Percentiles rank a stretch among this genome's conserved stretches.
Conservation (phyloP, 805 yeast genomes). For the Metschnikowia baotianmanensis region DNA sequence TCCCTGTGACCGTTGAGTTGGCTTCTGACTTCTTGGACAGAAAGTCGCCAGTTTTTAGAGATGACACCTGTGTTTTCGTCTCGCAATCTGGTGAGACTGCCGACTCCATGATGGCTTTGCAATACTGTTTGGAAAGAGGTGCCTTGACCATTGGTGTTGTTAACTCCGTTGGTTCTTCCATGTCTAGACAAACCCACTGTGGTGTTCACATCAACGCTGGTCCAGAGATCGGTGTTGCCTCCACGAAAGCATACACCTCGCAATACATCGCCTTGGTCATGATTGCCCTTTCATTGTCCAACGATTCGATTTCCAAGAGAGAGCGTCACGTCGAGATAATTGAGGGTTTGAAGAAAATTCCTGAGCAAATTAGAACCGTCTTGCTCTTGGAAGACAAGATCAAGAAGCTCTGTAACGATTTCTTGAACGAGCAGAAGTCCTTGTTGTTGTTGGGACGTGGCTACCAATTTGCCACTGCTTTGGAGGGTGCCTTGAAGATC, state of each 20-base stretch:
- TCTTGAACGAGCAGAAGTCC: conserved; percentile 79
- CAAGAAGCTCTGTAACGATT: conserved; percentile 67
- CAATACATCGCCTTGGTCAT: conserved; percentile 95
- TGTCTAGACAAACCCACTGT: conserved; percentile 96
- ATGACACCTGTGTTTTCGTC: conserved; percentile 95
- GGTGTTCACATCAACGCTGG: conserved; percentile 99
- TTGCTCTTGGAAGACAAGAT: conserved; percentile 71
- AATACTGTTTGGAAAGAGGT: conserved; percentile 94
- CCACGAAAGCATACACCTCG: conserved; percentile 98
- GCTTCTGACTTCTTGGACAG: conserved; percentile 96
- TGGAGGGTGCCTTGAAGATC: conserved; percentile 97
- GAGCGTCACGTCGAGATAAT: conserved; percentile 83
- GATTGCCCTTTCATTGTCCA: conserved; percentile 94
- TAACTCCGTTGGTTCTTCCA: conserved; percentile 94
- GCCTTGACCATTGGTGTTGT: conserved; percentile 97
- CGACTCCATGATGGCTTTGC: conserved; percentile 91
- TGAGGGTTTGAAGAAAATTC: conserved; percentile 78
- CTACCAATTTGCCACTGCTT: conserved; percentile 93
- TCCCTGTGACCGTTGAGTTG: conserved; percentile 88
- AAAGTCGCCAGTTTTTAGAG: conserved; percentile 95
- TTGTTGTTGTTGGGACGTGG: conserved; percentile 94
- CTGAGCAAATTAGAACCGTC: conserved; percentile 79
- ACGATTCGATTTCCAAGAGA: conserved; percentile 76
- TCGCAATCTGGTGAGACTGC: conserved; percentile 99
- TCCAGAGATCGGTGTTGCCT: conserved; percentile 99